Conservation (phyloP, 1,284 basidiomycete genomes). For the Rhizopogon parksii region DNA sequence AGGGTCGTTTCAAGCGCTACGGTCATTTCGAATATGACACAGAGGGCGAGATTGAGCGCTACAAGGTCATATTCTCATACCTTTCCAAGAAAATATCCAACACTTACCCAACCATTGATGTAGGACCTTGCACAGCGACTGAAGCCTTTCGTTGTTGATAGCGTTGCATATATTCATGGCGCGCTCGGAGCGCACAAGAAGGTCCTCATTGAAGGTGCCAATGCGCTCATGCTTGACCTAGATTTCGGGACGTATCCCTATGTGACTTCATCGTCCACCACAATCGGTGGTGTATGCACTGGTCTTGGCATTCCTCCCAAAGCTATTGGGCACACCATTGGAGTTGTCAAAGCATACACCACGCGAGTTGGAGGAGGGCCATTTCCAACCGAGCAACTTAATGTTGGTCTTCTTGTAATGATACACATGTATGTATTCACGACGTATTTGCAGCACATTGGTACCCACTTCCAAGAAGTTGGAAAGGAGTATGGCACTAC, state of each 20-base stretch:
- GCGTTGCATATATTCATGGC: conserved; percentile 79
- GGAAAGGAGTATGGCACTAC: conserved; percentile 90
- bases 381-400: conserved; percentile 94
- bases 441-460: conserved; percentile 53
- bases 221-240: conserved; percentile 96
- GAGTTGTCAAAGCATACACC: conserved; percentile 97
- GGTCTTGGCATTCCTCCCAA: conserved; percentile 93
- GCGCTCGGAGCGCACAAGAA: conserved; percentile 72
- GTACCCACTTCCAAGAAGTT: conserved; percentile 88
- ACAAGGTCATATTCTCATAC: conserved; percentile 53
- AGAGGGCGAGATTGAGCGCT: conserved; percentile 90
- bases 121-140: conserved; percentile 82
- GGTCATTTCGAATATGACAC: conserved; percentile 99
- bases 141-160: conserved; percentile 85
- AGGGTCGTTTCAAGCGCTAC: conserved; percentile 97
- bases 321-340: conserved; percentile 78
- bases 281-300: conserved; percentile 93
- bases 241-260: conserved; percentile 98
- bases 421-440: not conserved
- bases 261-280: conserved; percentile 91
- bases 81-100: not conserved
- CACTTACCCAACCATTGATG: conserved; percentile 1
- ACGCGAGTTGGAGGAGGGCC: conserved; percentile 96
- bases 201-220: conserved; percentile 93
- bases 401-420: conserved; percentile 42